Evolutionary conservation across 495 filamentous ascomycete genomes (phyloP), one percentile per base, ranked within the genome.

Genomic region (Penicillium salamii): DNA sequence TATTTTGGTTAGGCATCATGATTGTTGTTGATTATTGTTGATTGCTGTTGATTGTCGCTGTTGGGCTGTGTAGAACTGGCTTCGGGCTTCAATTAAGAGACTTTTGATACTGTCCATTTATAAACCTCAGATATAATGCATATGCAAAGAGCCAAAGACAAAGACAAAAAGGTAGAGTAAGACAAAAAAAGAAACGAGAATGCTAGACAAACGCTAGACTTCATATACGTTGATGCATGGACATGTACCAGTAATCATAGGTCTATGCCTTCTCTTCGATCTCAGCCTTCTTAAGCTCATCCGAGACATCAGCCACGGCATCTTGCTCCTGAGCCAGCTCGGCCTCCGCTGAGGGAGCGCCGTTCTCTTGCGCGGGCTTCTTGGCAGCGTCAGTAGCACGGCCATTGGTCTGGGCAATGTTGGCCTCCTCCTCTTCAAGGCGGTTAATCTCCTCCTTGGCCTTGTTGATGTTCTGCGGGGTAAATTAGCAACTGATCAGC

Each of bases 391-490:
- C 56, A 47, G 63, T 72, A 49, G 65, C 52, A 21, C 65, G 61
- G 54, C 53, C 50, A 32, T 66, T 58, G 52, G 56, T 46, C 52
- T 65, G 42, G 39, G 57, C 28, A 37, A 41, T 42, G 7, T 52
- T 67, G 42, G 54, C 62, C 52, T 61, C 71, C 68, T 74, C 82
- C 68, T 62, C 76, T 59, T 87, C 83, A 19, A 87, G 75, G 39
- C 76, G 76, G 46, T 80, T 77, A 55, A 87, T 87, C 54, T 86
- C 83, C 48, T 82, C 83, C 63, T 85, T 70, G 42, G 82, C 84
- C 58, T 83, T 84, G 50, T 80, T 79, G 63, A 90, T 84, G 66
- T 90, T 90, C 86, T 89, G 59, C 51, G 50, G 3, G 32, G n/a
- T 37, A 35, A 23, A 17, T 39, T 28, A 38, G 41, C 9, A 42